Base-by-base conservation (phyloP, 2,329 filamentous ascomycete species). In the Cladosporium sp. region DNA sequence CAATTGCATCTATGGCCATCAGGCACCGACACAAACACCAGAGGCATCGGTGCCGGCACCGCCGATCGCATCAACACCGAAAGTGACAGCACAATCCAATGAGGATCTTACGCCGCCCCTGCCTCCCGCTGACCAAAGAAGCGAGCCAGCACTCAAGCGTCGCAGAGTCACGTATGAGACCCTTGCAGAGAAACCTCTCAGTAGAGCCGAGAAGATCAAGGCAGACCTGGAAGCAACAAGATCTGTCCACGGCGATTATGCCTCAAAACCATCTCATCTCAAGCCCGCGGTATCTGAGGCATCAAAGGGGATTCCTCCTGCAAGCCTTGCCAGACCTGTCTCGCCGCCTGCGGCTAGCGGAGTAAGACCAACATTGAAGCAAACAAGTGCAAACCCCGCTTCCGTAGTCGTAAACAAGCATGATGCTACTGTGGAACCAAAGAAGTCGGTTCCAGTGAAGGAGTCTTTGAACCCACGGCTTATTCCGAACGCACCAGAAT, bases 401-500 rank as follows among this genome's bases (percentile, higher is more conserved):
- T 28, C 39, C 17, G 39, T 37, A 12, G 25, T 15, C 25, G 12
- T 22, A 15, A 49, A 50, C n/a, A 51, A 36, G 7, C 38, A 38
- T 8, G 22, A 11, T 22, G 8, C 19, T n/a, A 30, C 34, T 11
- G 30, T 8, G 28, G 55, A 58, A n/a, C 8, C 28, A 42, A 58
- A 52, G 28, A 42, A 45, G 19, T 9, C 38, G n/a, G 17, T 15
- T 4, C 50, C 49, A 52, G 56, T 37, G 39, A 60, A 63, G 37
- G 70, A 73, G 39, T 60, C 52, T 17, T 79, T 92, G 37, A 89
- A 89, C 64, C 89, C 89, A 51, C 83, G 88, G 6, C 78, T 85
- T 39, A 76, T 92, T 2, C 79, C 81, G 58, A 75, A 75, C 54
- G 75, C 76, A 43, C 77, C 78, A n/a, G 75, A 71, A 11, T 68